These are phyloP conservation scores for Parascedosporium putredinis DNA, from an alignment of 2,329 filamentous ascomycete genomes.

Conservation along the genomic window DNA sequence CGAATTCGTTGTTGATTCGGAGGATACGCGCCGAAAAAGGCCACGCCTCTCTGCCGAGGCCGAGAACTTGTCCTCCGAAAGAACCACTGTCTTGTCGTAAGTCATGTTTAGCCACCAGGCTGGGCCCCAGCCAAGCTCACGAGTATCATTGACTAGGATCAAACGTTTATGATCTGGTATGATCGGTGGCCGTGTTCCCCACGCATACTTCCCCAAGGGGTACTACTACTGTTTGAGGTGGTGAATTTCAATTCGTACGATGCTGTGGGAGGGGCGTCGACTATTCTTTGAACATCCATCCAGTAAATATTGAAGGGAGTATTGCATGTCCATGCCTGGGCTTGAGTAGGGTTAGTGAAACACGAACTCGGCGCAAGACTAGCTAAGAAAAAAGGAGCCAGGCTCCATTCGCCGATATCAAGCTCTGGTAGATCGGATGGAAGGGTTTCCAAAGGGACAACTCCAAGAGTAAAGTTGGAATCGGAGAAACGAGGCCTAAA, in stretches of 20 bases:
- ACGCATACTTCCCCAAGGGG: conserved; percentile 28
- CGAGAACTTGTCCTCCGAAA: conserved; percentile 31
- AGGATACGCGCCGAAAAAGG: not conserved
- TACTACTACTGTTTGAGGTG: conserved; percentile 25
- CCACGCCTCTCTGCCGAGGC: conserved; percentile 10
- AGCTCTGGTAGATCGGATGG: conserved; percentile 42
- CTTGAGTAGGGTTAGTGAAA: conserved; percentile 42
- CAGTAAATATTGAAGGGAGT: conserved; percentile 35
- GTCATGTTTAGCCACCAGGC: conserved; percentile 42
- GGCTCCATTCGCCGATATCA: conserved; percentile 41
- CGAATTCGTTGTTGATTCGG: not conserved
- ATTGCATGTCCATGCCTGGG: conserved; percentile 54
- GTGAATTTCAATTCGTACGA: conserved; percentile 32
- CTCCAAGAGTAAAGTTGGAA: conserved; percentile 13
- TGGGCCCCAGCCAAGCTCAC: conserved; percentile 36
- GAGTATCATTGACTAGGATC: conserved; percentile 40
- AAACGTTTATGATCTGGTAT: conserved; percentile 28
- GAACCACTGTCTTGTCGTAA: conserved; percentile 47
- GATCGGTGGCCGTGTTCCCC: conserved; percentile 43
- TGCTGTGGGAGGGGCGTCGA: conserved; percentile 17
- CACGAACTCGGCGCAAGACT: conserved; percentile 43
- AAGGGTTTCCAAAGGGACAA: conserved; percentile 36
- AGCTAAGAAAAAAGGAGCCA: conserved; percentile 41
- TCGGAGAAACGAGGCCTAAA: not conserved
- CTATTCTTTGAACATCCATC: conserved; percentile 27